Conservation (phyloP, 176 grass and related monocot species). For the Rhynchospora tenuis region DNA sequence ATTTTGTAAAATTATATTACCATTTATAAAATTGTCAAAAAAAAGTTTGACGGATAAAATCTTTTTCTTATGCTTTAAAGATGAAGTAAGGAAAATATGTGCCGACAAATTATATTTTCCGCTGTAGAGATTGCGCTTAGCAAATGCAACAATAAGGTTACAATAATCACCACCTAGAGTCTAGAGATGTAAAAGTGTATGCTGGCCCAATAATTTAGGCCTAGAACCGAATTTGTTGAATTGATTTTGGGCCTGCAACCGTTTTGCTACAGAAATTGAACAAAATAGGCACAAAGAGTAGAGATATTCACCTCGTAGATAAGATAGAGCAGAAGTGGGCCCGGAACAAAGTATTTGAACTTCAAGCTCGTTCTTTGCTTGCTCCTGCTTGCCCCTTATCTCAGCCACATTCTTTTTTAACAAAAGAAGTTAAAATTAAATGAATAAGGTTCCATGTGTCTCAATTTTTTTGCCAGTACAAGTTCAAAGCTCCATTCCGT, state of each 20-base stretch:
- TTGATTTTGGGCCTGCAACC: not conserved
- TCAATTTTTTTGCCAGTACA: not conserved
- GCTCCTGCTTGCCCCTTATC: not conserved
- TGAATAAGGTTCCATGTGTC: not conserved
- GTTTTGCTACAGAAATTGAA: not conserved
- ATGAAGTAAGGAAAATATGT: not conserved
- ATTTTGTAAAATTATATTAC: not conserved
- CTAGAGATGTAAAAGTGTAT: not conserved
- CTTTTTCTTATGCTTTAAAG: not conserved
- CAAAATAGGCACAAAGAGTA: not conserved
- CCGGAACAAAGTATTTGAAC: not conserved
- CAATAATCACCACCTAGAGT: not conserved
- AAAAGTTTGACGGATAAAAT: no score
- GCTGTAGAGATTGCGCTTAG: not conserved
- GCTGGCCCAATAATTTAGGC: not conserved
- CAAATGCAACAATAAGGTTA: not conserved
- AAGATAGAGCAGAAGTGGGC: not conserved
- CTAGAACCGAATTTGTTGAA: not conserved
- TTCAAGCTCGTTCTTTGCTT: not conserved
- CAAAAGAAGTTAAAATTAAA: not conserved
- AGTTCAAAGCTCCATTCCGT: not conserved
- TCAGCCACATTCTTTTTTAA: not conserved
- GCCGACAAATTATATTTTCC: not conserved
- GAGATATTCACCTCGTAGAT: no score
- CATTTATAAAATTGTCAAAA: not conserved